Evolutionary conservation across 768 basidiomycete genomes (phyloP), one percentile per base, ranked within the genome.

Genomic region (Termitomyces sp.): DNA sequence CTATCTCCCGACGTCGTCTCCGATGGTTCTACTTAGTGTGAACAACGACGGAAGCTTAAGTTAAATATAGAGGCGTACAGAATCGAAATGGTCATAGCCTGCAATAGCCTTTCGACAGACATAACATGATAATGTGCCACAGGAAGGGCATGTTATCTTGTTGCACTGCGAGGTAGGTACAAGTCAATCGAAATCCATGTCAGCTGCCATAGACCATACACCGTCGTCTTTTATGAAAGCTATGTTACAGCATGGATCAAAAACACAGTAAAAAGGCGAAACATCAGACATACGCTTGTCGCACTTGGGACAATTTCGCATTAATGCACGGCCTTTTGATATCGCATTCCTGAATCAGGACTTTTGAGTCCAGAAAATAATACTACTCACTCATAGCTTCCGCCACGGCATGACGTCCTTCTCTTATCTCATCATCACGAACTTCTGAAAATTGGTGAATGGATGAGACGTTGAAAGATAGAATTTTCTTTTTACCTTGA

Each of bases 301-400:
- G 66, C 87, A 91, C 51, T 81, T 83, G 0, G 90, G 90, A 70
- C 90, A 92, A 56, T 81, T 85, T 44, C 90, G 77, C 79, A 88
- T 84, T 13, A 90, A 73, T 2, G 90, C 90, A 41, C 76, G 77
- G 37, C 86, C 85, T 87, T 53, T 45, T 2, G 18, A 31, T 8
- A 45, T 16, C 12, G 34, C 28, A 10, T 8, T 44, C n/a, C 22
- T 51, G 41, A 49, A 56, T 18, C 15, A 51, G 47, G 13, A n/a
- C 12, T 12, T 1, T 33, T 34, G 56, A n/a, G n/a, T 41, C 26
- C 59, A n/a, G 22, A 39, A 52, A 50, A 24, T 54, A 33, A 39
- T 47, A 52, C 3, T 9, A 69, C 73, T 20, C 63, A 84, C 86
- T 89, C 90, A 92, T 92, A 9, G 90, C 90, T 67, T 92, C 90